These are phyloP conservation scores for Trichoderma hamatum DNA, from an alignment of 2,329 filamentous ascomycete species.

Conservation along the genomic window DNA sequence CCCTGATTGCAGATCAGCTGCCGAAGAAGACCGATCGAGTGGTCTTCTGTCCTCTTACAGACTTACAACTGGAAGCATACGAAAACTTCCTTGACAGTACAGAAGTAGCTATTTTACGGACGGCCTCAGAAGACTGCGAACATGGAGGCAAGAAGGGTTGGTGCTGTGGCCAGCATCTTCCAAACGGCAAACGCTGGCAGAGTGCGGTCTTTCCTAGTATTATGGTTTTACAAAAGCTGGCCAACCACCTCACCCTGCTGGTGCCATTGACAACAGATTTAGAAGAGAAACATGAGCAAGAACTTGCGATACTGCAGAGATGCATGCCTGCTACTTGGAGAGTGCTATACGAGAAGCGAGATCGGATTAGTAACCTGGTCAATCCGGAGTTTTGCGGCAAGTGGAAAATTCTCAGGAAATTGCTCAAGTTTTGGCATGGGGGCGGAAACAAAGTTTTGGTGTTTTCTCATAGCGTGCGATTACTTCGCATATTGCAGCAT, in stretches of 20 bases:
- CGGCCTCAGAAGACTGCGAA: slow-evolving; percentile 67
- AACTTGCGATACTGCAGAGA: slow-evolving; percentile 71
- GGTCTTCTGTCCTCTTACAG: slow-evolving; percentile 90
- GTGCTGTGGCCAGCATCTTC: slow-evolving; percentile 70
- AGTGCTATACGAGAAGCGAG: slow-evolving; percentile 71
- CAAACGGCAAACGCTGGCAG: slow-evolving; percentile 70
- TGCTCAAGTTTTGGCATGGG: slow-evolving; percentile 86
- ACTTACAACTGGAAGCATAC: slow-evolving; percentile 80
- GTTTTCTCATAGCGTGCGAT: slow-evolving; percentile 87
- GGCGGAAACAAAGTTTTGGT: slow-evolving; percentile 94
- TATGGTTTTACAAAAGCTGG: slow-evolving; percentile 78
- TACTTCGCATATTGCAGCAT: slow-evolving; percentile 81
- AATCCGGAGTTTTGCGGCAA: slow-evolving; percentile 95
- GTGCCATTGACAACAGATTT: slow-evolving; percentile 69
- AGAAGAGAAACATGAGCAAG: slow-evolving; percentile 74
- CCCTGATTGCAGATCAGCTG: slow-evolving; percentile 85
- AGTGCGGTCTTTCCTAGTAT: slow-evolving; percentile 84
- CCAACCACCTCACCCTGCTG: slow-evolving; percentile 89
- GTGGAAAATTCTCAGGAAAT: slow-evolving; percentile 86
- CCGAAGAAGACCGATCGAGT: slow-evolving; percentile 94
- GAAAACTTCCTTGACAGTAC: slow-evolving; percentile 74
- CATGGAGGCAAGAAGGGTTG: slow-evolving; percentile 71
- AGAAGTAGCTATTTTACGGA: slow-evolving; percentile 69
- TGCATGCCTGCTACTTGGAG: slow-evolving; percentile 78
- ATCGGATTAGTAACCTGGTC: slow-evolving; percentile 78